Base-by-base conservation (phyloP, 257 asterid genomes). In the Capsicum rhomboideum region DNA sequence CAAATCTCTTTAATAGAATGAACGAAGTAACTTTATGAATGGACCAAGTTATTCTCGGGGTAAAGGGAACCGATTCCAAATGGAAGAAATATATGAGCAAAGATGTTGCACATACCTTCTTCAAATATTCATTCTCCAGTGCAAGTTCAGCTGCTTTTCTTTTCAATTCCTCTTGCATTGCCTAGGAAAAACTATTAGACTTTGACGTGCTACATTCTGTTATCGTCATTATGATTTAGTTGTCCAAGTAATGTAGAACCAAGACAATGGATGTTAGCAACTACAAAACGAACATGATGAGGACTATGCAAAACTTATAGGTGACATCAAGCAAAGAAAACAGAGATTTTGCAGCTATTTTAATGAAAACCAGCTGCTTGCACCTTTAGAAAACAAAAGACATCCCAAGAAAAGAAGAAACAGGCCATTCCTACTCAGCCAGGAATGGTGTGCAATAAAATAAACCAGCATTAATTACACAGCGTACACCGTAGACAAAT, bases 71-170 rank as follows among this genome's bases (percentile, higher is more conserved):
- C 10, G 7, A 21, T 26, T 23, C 20, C 37, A 12, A 23, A 61
- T 64, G 42, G 21, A 29, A 14, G 21, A 29, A 49, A 26, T 16
- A 75, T 49, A 75, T 4, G 2, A 11, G 21, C 42, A 26, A 74
- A 56, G 79, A 46, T 49, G 84, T 53, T 49, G 2, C 10, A 55
- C 84, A 17, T 68, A 89, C 98, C 95, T 79, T 90, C 89, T 87
- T 94, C 86, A 95, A 84, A 53, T 80, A 80, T 83, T 90, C 89
- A 12, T 94, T 95, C 88, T 91, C 99, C 68, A 83, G 81, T 53
- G 50, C 84, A 10, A 89, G 84, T 4, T 88, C 90, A 21, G 82
- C 86, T 28, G 94, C 90, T 87, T 90, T 92, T 78, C 82, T 74
- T 56, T 79, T 87, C 72, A 91, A 83, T 17, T 90, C 97, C 83